Base-by-base conservation (phyloP, 2,329 filamentous ascomycete species). In the Botrytis squamosa region DNA sequence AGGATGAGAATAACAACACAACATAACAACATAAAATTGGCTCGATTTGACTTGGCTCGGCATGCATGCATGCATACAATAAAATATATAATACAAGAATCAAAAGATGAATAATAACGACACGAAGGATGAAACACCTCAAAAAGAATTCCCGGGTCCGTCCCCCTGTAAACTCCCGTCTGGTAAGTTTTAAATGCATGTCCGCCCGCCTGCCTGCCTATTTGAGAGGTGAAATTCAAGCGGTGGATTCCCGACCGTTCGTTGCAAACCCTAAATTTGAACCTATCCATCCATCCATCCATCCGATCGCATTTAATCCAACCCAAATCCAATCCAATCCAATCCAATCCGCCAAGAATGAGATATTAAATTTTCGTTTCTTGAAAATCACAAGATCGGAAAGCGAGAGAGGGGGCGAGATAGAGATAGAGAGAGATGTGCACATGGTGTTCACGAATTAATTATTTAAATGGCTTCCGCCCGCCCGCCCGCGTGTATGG, bases 61-160 rank as follows among this genome's bases (percentile, higher is more conserved):
- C 46, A 52, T 52, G 10, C 46, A 52, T 52, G 10, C 46, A 52
- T 52, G 20, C 44, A 46, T 46, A 46, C 44, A 49, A 25, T 49
- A 52, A 52, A 52, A 63, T 38, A 63, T 63, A 63, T 70, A 20
- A 62, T 70, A 70, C 68, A 70, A 70, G 68, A 70, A 63, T 49
- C 42, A 12, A 57, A 68, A 10, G n/a, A 42, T 52, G 10, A 12
- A 52, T 52, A 52, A 52, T 52, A 52, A 52, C 46, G 10, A 52
- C 46, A 52, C 46, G 22, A 14, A 25, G 46, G 22, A 52, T 25
- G 46, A 52, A 25, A 52, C 10, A 25, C 22, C 22, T 12, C 22
- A 12, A 25, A 12, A 25, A 25, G 25, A 52, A 52, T 25, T 49
- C 20, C 22, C 46, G 5, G 10, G 4, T 25, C 46, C 46, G 4